phyloP scores from a whole-genome alignment of 2,329 filamentous ascomycete genomes.

The Trichoderma sp. region DNA sequence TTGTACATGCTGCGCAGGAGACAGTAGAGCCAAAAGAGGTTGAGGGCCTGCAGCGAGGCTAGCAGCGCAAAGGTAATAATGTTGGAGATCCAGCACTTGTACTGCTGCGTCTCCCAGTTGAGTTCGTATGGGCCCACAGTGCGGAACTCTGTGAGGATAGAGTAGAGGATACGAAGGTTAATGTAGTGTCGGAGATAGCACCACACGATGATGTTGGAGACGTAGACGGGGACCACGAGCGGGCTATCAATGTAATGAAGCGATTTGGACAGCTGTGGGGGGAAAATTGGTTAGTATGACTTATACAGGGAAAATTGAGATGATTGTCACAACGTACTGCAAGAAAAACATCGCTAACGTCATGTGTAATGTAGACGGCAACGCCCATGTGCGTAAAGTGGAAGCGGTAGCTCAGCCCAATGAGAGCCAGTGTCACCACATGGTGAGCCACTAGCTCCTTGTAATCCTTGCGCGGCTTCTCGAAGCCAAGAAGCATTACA shows the following conservation, averaged over 20 bases:
- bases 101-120: conserved; percentile 72
- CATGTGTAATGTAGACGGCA: conserved; percentile 90
- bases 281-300: background rate
- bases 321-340: conserved; percentile 48
- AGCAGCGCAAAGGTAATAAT: conserved; percentile 64
- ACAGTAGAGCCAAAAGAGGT: conserved; percentile 76
- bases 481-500: conserved; percentile 76
- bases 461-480: conserved; percentile 91
- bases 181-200: conserved; percentile 84
- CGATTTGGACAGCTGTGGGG: conserved; percentile 63
- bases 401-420: conserved; percentile 83
- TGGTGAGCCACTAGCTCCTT: conserved; percentile 89
- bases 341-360: conserved; percentile 91
- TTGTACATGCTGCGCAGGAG: conserved; percentile 70
- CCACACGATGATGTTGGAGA: conserved; percentile 76
- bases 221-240: conserved; percentile 76
- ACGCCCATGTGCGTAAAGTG: conserved; percentile 94
- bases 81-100: conserved; percentile 68
- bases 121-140: conserved; percentile 70
- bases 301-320: background rate
- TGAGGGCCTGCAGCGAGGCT: conserved; percentile 65
- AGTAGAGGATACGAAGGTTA: conserved; percentile 72
- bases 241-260: conserved; percentile 81
- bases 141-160: conserved; percentile 68
- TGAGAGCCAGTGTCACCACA: conserved; percentile 78